Evolutionary conservation across 768 basidiomycete species (phyloP).

Genomic region (Cytidiella melzeri): DNA sequence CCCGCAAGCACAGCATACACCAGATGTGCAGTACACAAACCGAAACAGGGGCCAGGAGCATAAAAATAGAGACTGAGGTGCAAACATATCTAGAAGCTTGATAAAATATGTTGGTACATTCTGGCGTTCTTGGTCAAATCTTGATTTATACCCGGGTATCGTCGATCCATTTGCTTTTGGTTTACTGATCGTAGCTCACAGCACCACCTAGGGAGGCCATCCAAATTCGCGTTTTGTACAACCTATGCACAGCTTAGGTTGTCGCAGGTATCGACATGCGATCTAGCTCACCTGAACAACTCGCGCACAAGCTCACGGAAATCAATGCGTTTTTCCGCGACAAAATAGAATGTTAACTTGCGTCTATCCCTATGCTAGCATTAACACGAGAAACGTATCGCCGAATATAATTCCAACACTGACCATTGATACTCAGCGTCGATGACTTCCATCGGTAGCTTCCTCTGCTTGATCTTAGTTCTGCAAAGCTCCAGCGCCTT

Average conservation of each 20-base stretch:
- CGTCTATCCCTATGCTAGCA: slow-evolving; percentile 74
- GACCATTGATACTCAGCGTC: slow-evolving; percentile 99
- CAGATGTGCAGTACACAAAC: no score
- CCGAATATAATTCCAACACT: slow-evolving; percentile 25
- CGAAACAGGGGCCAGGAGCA: no score
- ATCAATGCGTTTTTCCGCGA: slow-evolving; percentile 92
- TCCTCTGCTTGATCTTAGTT: slow-evolving; percentile 88
- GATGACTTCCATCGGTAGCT: slow-evolving; percentile 96
- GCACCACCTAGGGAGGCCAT: slow-evolving; percentile 76
- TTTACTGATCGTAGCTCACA: slow-evolving; percentile 37
- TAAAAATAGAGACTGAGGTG: no score
- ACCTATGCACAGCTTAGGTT: slow-evolving; percentile 30
- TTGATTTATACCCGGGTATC: neutral
- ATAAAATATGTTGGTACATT: slow-evolving; percentile 4
- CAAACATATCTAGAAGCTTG: slow-evolving; percentile 7
- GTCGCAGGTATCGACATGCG: neutral
- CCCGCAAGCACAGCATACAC: no score
- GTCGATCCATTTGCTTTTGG: neutral
- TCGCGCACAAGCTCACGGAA: slow-evolving; percentile 96
- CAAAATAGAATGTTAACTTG: slow-evolving; percentile 97
- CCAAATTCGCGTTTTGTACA: slow-evolving; percentile 96
- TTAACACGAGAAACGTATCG: neutral
- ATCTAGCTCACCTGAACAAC: slow-evolving; percentile 74
- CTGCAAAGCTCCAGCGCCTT: slow-evolving; percentile 90
- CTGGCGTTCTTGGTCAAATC: neutral